phyloP scores from a whole-genome alignment of 192 early-diverging fungal genomes.

The Linnemannia zychae region DNA sequence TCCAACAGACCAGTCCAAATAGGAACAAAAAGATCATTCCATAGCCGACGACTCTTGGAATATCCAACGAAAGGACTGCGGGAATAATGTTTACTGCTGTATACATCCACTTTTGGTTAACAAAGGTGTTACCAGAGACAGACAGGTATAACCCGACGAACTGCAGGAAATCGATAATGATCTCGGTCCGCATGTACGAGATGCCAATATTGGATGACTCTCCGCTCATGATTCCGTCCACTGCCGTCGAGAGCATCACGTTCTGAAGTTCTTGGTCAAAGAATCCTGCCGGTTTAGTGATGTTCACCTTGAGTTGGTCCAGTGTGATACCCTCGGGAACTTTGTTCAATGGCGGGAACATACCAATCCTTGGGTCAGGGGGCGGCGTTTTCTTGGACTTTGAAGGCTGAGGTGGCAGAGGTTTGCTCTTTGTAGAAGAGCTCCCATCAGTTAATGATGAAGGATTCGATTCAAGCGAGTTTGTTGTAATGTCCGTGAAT shows the following conservation, averaged over 20 bases:
- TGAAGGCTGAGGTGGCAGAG: background rate
- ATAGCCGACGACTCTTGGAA: constrained; percentile 49
- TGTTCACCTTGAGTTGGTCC: constrained; percentile 54
- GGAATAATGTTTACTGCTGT: constrained; percentile 50
- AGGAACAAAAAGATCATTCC: constrained; percentile 54
- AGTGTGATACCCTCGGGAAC: constrained; percentile 39
- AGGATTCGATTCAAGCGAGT: background rate
- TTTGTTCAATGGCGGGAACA: constrained; percentile 55
- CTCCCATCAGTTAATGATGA: background rate
- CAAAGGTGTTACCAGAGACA: constrained; percentile 44
- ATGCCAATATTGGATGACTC: constrained; percentile 44
- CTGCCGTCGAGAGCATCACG: constrained; percentile 36
- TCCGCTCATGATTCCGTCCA: constrained; percentile 56
- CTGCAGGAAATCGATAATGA: constrained; percentile 60
- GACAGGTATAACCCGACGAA: constrained; percentile 49
- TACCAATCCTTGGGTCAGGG: constrained; percentile 30
- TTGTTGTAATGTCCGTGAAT: constrained; percentile 25
- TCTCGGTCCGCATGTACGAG: constrained; percentile 53
- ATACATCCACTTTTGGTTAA: constrained; percentile 46
- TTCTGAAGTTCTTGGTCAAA: constrained; percentile 56
- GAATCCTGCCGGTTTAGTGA: constrained; percentile 43
- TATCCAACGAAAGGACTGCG: constrained; percentile 49
- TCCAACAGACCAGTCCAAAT: constrained; percentile 43
- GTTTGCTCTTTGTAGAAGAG: constrained; percentile 4
- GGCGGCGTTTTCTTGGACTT: constrained; percentile 29